These are phyloP conservation scores for Pseudomassariella vexata DNA, from an alignment of 2,329 filamentous ascomycete genomes.

Conservation along the genomic window DNA sequence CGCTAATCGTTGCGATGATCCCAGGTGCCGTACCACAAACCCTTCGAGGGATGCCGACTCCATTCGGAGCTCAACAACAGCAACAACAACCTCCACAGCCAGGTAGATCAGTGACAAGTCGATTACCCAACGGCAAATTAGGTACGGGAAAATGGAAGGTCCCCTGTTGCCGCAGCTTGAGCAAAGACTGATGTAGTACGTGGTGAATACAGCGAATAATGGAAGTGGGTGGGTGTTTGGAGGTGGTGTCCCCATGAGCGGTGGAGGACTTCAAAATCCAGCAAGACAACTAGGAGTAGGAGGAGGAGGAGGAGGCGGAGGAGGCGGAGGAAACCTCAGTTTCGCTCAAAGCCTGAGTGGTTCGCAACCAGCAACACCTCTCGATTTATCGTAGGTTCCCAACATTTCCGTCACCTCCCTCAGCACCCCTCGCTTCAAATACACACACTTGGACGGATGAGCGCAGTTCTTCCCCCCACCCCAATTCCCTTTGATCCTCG, in stretches of 20 bases:
- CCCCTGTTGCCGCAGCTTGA: slow-evolving; percentile 5
- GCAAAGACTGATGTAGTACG: slow-evolving; percentile 18
- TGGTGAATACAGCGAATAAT: slow-evolving; percentile 35
- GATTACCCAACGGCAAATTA: slow-evolving; percentile 61
- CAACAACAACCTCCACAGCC: slow-evolving; percentile 44
- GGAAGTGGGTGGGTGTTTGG: slow-evolving; percentile 58
- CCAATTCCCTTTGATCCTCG: too few species aligned
- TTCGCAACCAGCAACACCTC: slow-evolving; percentile 55
- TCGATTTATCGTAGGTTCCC: slow-evolving; percentile 59
- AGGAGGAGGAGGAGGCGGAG: too few species aligned
- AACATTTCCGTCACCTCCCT: too few species aligned
- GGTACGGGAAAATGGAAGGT: slow-evolving; percentile 36
- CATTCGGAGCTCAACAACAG: slow-evolving; percentile 50
- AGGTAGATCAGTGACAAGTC: slow-evolving; percentile 48
- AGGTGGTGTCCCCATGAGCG: slow-evolving; percentile 55
- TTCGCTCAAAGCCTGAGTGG: slow-evolving; percentile 62
- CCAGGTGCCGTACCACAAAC: slow-evolving; percentile 56
- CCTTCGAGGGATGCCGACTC: slow-evolving; percentile 55
- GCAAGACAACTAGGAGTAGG: slow-evolving; percentile 50
- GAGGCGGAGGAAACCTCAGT: slow-evolving; percentile 55
- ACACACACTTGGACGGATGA: slow-evolving; percentile 1
- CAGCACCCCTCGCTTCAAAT: slow-evolving; percentile 1
- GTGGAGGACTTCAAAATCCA: slow-evolving; percentile 46
- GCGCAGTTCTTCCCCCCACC: too few species aligned
- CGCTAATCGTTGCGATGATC: slow-evolving; percentile 27